phyloP scores from a whole-genome alignment of 164 flowering plant genomes.

The Protea cynaroides region DNA sequence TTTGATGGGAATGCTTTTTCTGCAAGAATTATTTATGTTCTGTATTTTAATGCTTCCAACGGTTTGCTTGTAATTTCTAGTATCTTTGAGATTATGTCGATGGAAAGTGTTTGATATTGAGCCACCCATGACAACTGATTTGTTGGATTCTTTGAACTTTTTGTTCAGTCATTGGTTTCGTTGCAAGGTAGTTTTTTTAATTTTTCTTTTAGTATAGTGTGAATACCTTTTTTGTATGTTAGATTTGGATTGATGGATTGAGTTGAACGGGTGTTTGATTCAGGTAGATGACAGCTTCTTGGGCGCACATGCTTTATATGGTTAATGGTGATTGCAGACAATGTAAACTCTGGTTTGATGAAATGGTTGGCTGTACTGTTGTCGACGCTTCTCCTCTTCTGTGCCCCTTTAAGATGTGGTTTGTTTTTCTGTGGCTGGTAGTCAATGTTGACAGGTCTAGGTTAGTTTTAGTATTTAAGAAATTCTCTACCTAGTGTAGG shows the following conservation, averaged over 20 bases:
- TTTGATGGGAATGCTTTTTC: no score
- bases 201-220: conserved; percentile 3
- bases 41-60: no score
- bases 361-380: conserved; percentile 49
- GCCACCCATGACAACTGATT: background rate
- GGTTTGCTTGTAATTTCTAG: background rate
- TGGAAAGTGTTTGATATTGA: background rate
- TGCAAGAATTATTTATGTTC: no score
- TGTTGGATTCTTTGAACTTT: conserved; percentile 1
- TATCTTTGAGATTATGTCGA: background rate
- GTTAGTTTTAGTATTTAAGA: conserved; percentile 15
- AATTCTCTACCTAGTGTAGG: no score
- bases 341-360: conserved; percentile 60
- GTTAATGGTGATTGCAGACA: conserved; percentile 55
- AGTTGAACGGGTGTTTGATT: conserved; percentile 59
- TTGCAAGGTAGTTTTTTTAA: no score
- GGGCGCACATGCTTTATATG: conserved; percentile 71
- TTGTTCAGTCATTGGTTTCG: no score
- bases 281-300: conserved; percentile 86
- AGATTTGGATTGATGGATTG: conserved; percentile 45
- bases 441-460: conserved; percentile 23
- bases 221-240: conserved; percentile 3
- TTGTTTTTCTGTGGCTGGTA: conserved; percentile 32
- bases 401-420: conserved; percentile 33
- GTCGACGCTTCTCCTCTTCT: conserved; percentile 31